phyloP scores from a whole-genome alignment of 2,329 filamentous ascomycete species.

The Colletotrichum navitas region DNA sequence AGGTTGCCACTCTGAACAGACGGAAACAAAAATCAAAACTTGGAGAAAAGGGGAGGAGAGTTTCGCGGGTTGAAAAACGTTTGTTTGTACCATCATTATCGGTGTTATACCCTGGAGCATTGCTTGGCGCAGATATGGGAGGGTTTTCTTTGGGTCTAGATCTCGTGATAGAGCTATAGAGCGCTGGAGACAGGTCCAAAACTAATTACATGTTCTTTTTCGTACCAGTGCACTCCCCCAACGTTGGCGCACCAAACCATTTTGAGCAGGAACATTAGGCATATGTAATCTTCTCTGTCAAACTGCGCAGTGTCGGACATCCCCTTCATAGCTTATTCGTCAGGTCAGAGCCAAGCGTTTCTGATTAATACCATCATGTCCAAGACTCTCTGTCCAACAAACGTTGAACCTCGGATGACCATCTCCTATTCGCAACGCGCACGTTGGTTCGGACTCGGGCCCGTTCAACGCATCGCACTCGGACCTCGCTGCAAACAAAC shows the following conservation, averaged over 20 bases:
- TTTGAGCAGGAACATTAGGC: background rate
- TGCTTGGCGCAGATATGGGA: slow-evolving; percentile 27
- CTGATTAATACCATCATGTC: background rate
- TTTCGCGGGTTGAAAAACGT: background rate
- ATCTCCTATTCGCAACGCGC: background rate
- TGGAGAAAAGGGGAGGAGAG: too few relatives aligned
- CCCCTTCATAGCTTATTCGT: background rate
- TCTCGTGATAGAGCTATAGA: slow-evolving; percentile 29
- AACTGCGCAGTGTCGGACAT: slow-evolving; percentile 29
- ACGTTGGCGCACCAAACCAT: background rate
- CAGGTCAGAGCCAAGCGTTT: background rate
- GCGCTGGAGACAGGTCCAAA: slow-evolving; percentile 21
- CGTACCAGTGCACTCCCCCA: background rate
- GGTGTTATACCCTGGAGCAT: slow-evolving; percentile 41
- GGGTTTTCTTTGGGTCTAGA: slow-evolving; percentile 2
- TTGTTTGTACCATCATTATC: slow-evolving; percentile 38
- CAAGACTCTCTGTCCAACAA: background rate
- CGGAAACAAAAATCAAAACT: background rate
- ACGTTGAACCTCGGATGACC: background rate
- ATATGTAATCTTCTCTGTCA: background rate
- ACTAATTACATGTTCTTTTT: slow-evolving; percentile 15
- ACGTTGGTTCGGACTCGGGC: background rate
- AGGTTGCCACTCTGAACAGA: background rate
- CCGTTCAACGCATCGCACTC: background rate
- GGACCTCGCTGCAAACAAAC: background rate